These are phyloP conservation scores for Erodium maritimum DNA, from an alignment of 345 rosid species.

Conservation along the genomic window DNA sequence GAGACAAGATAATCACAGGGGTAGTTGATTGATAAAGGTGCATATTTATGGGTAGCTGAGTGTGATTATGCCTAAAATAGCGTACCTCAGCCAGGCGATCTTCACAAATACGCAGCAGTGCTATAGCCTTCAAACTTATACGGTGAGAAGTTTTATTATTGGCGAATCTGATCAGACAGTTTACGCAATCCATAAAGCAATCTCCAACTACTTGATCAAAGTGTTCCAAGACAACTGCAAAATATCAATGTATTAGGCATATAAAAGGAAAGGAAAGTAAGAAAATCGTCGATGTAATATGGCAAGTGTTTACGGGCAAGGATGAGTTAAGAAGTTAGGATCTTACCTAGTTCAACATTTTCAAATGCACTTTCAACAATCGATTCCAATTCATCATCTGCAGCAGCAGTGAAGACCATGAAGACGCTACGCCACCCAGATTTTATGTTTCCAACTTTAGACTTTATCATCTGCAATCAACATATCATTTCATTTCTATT, in stretches of 20 bases:
- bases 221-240: constrained; percentile 95
- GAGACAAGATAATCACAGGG: too few relatives aligned
- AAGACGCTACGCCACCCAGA: constrained; percentile 94
- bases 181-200: constrained; percentile 97
- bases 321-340: background rate
- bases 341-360: constrained; percentile 82
- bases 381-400: constrained; percentile 73
- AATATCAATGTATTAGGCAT: constrained; percentile 8
- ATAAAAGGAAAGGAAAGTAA: background rate
- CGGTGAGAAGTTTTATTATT: constrained; percentile 84
- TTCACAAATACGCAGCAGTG: constrained; percentile 96
- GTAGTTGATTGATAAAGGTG: too few relatives aligned
- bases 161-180: constrained; percentile 95
- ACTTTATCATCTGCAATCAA: constrained; percentile 69
- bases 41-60: too few relatives aligned
- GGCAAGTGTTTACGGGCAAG: background rate
- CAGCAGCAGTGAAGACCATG: constrained; percentile 88
- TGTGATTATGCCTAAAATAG: too few relatives aligned
- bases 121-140: constrained; percentile 97
- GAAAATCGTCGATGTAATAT: background rate
- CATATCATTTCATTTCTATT: constrained; percentile 11
- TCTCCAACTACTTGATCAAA: constrained; percentile 98
- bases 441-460: constrained; percentile 84
- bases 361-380: constrained; percentile 90
- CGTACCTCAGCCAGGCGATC: constrained; percentile 98